phyloP scores from a whole-genome alignment of 2,329 filamentous ascomycete species.

The Aspergillus luchuensis region DNA sequence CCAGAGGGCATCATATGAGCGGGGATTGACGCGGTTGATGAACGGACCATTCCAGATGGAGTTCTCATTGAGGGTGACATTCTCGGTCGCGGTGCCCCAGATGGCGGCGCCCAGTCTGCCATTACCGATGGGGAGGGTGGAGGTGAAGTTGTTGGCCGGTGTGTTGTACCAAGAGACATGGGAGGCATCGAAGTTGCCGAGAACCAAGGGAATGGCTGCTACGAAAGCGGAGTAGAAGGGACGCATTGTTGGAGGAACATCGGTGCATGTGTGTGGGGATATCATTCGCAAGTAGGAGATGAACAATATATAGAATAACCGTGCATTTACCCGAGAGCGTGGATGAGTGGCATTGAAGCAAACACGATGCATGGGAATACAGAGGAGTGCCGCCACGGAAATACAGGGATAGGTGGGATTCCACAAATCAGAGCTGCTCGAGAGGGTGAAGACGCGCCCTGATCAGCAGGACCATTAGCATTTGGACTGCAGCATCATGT shows the following conservation, averaged over 20 bases:
- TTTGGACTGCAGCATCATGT: neutral
- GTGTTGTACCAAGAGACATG: constrained; percentile 15
- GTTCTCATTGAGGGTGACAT: constrained; percentile 25
- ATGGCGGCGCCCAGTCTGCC: constrained; percentile 22
- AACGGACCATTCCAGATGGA: constrained; percentile 25
- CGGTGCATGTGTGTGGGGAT: neutral
- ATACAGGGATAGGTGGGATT: neutral
- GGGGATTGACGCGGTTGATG: constrained; percentile 16
- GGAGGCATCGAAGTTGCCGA: neutral
- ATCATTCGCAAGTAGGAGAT: too few species aligned
- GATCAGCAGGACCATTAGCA: neutral
- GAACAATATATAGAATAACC: neutral
- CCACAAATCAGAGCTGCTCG: neutral
- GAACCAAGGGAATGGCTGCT: too few species aligned
- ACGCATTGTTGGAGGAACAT: neutral
- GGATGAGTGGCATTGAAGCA: neutral
- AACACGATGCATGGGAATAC: neutral
- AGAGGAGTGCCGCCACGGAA: neutral
- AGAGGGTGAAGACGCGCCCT: neutral
- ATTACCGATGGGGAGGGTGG: constrained; percentile 23
- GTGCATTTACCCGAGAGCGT: neutral
- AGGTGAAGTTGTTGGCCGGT: constrained; percentile 21
- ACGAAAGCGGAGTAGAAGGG: neutral
- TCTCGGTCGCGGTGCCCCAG: constrained; percentile 19
- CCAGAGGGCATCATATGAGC: neutral